Conservation (phyloP, 176 grass and related monocot species). For the Ananas comosus region DNA sequence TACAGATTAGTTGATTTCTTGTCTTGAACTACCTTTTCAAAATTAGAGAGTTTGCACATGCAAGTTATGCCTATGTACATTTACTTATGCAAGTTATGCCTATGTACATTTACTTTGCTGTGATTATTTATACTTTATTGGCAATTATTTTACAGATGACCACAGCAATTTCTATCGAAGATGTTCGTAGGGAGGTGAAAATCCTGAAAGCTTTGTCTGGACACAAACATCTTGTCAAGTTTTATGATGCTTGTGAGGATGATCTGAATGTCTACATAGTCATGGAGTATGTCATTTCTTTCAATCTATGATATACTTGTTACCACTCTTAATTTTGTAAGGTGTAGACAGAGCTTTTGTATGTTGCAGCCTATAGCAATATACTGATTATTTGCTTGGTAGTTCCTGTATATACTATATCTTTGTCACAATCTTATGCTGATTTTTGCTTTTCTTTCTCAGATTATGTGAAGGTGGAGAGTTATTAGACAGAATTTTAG, state of each 20-base stretch:
- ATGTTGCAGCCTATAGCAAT: too few species aligned
- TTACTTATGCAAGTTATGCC: neutral
- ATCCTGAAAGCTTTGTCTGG: slow-evolving; percentile 92
- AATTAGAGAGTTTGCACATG: too few species aligned
- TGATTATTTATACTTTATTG: slow-evolving; percentile 5
- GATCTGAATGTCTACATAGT: slow-evolving; percentile 82
- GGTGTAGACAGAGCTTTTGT: too few species aligned
- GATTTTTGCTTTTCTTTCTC: slow-evolving; percentile 7
- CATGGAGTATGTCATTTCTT: slow-evolving; percentile 78
- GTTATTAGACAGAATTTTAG: slow-evolving; percentile 60
- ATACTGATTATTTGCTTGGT: too few species aligned
- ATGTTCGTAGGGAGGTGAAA: slow-evolving; percentile 97
- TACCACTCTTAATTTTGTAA: too few species aligned
- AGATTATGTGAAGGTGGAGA: slow-evolving; percentile 71
- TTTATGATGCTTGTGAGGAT: slow-evolving; percentile 99
- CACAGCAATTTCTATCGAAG: slow-evolving; percentile 92
- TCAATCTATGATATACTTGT: neutral
- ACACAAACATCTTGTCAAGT: slow-evolving; percentile 79
- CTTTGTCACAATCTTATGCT: too few species aligned
- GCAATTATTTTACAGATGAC: slow-evolving; percentile 59
- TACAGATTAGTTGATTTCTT: too few species aligned
- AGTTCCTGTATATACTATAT: too few species aligned
- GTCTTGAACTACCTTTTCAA: too few species aligned
- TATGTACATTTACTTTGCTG: slow-evolving; percentile 7
- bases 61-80: neutral